Evolutionary conservation across 2,329 filamentous ascomycete genomes (phyloP).

Genomic region (Ilyonectria destructans): DNA sequence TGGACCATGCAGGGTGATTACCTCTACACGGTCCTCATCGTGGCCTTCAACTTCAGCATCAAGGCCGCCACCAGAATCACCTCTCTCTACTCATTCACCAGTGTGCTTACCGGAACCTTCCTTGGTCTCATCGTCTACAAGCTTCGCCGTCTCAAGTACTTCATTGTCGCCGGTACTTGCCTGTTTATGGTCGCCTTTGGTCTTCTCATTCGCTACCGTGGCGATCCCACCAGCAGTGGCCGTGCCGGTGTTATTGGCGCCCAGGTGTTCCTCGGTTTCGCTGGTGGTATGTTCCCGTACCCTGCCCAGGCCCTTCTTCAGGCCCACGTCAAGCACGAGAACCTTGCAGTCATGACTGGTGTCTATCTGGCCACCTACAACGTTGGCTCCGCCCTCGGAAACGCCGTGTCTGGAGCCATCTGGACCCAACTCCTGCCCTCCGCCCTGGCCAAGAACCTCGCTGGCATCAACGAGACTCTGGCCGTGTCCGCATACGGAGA

Average conservation of each 20-base stretch:
- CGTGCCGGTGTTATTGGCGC: conserved; percentile 74
- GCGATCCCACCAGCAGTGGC: conserved; percentile 59
- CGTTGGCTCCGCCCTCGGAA: conserved; percentile 74
- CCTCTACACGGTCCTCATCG: conserved; percentile 74
- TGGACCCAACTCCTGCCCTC: conserved; percentile 73
- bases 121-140: conserved; percentile 72
- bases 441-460: conserved; percentile 59
- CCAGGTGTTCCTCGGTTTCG: conserved; percentile 75
- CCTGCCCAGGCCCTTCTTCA: conserved; percentile 64
- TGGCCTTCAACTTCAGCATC: conserved; percentile 74
- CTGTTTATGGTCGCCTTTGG: conserved; percentile 78
- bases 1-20: conserved; percentile 78
- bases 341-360: conserved; percentile 76
- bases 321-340: conserved; percentile 60
- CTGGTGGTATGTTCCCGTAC: conserved; percentile 75
- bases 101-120: conserved; percentile 71
- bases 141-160: conserved; percentile 74
- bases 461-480: conserved; percentile 56
- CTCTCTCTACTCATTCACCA: conserved; percentile 72
- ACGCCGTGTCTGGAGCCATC: conserved; percentile 73
- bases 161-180: conserved; percentile 73
- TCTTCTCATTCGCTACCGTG: conserved; percentile 76
- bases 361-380: conserved; percentile 76
- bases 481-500: conserved; percentile 55
- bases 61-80: conserved; percentile 72